These are phyloP conservation scores for Colletotrichum limetticola DNA, from an alignment of 2,329 filamentous ascomycete species.

Conservation along the genomic window DNA sequence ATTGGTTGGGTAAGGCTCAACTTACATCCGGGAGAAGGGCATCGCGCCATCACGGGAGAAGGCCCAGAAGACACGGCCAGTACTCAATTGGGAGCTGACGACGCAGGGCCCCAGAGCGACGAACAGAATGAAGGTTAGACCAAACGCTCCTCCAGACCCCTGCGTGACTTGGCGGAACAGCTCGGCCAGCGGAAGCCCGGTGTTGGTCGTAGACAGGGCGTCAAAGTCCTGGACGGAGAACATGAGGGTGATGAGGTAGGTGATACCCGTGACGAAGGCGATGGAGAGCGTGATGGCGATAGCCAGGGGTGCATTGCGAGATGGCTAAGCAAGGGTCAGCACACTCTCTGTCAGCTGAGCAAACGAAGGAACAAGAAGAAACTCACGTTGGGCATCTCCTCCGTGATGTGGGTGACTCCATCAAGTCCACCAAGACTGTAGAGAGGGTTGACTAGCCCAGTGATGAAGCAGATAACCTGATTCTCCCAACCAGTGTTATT, in stretches of 20 bases:
- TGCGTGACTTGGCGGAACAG: slow-evolving; percentile 56
- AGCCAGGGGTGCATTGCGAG: slow-evolving; percentile 49
- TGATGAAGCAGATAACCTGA: slow-evolving; percentile 61
- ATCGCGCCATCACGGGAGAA: slow-evolving; percentile 56
- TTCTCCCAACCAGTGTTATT: slow-evolving; percentile 64
- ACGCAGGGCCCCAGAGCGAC: slow-evolving; percentile 54
- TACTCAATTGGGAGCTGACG: slow-evolving; percentile 48
- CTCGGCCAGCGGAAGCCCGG: slow-evolving; percentile 56
- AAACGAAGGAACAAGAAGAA: not conserved
- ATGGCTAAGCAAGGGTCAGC: slow-evolving; percentile 38
- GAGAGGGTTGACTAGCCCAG: slow-evolving; percentile 59
- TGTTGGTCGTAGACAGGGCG: slow-evolving; percentile 52
- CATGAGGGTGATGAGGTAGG: slow-evolving; percentile 62
- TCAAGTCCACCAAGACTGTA: slow-evolving; percentile 60
- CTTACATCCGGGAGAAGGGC: slow-evolving; percentile 46
- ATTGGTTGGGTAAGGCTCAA: slow-evolving; percentile 24
- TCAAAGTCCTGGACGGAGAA: slow-evolving; percentile 61
- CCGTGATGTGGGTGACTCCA: slow-evolving; percentile 60
- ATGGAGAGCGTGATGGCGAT: slow-evolving; percentile 58
- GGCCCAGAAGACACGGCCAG: slow-evolving; percentile 51
- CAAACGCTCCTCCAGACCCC: slow-evolving; percentile 53
- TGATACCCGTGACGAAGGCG: slow-evolving; percentile 59
- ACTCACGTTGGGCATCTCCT: slow-evolving; percentile 62
- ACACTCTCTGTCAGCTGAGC: not conserved
- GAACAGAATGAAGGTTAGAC: slow-evolving; percentile 53